Evolutionary conservation across 257 asterid genomes (phyloP).

Genomic region (Lantana camara): DNA sequence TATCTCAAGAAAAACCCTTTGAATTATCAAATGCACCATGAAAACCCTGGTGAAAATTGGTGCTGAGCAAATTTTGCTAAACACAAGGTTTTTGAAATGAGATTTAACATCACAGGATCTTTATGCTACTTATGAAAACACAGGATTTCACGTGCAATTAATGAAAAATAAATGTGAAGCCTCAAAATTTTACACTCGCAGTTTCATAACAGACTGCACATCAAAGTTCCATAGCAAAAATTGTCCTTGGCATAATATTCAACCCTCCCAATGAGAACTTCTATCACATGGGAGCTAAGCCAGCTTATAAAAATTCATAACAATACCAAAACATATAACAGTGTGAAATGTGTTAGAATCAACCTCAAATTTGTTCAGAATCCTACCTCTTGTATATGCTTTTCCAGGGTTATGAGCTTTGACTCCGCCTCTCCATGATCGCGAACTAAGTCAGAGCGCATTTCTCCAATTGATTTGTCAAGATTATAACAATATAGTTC

Average conservation of each 20-base stretch:
- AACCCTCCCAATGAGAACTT: background rate
- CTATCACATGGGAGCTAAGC: background rate
- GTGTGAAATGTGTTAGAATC: background rate
- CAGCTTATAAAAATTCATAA: background rate
- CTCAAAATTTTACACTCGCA: background rate
- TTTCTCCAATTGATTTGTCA: slow-evolving; percentile 88
- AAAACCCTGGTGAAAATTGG: too few species aligned
- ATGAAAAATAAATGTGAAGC: too few species aligned
- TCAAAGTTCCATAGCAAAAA: background rate
- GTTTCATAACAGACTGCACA: background rate
- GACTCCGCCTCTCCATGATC: slow-evolving; percentile 77
- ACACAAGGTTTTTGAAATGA: too few species aligned
- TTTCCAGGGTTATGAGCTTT: slow-evolving; percentile 82
- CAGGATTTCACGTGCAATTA: too few species aligned
- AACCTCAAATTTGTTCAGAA: background rate
- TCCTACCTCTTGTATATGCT: slow-evolving; percentile 87
- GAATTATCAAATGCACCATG: too few species aligned
- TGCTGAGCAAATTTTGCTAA: background rate
- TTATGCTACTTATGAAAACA: background rate
- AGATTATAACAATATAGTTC: slow-evolving; percentile 88
- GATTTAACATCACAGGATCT: too few species aligned
- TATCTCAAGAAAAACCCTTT: too few species aligned
- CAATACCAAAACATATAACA: background rate
- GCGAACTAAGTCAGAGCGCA: slow-evolving; percentile 79
- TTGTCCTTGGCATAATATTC: background rate